Conservation (phyloP, 257 asterid species). For the Fraxinus quadrangulata region DNA sequence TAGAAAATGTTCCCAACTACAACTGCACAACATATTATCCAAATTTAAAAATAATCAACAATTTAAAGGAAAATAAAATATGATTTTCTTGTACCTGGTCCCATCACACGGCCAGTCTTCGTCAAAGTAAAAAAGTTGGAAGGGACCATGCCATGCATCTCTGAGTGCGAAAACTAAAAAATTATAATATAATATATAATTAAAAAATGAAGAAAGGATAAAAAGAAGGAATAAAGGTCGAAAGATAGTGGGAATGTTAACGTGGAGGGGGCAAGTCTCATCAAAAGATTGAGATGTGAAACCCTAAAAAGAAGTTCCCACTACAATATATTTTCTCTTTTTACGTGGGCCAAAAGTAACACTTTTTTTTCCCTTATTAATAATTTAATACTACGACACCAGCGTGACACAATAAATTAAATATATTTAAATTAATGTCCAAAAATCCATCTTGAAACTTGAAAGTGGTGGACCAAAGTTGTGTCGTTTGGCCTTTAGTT, state of each 20-base stretch:
- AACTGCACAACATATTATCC: neutral
- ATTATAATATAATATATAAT: neutral
- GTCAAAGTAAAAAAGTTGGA: conserved; percentile 16
- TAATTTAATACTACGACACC: conserved; percentile 23
- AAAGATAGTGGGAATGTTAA: conserved; percentile 10
- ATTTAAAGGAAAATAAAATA: neutral
- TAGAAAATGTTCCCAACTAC: conserved; percentile 24
- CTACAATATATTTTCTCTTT: conserved; percentile 33
- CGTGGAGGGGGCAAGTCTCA: conserved; percentile 48
- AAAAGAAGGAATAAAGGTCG: conserved; percentile 19
- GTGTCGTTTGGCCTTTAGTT: neutral
- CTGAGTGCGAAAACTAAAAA: conserved; percentile 10
- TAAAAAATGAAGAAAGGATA: conserved; percentile 20
- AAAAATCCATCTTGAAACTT: neutral
- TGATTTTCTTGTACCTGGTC: conserved; percentile 21
- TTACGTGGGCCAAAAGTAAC: conserved; percentile 58
- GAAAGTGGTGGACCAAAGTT: neutral
- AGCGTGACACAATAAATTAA: conserved; percentile 18
- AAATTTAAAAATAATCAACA: neutral
- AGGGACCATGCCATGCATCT: conserved; percentile 21
- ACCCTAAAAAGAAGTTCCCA: conserved; percentile 86
- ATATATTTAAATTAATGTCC: conserved; percentile 9
- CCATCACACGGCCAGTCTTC: conserved; percentile 25
- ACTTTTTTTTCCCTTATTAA: conserved; percentile 16
- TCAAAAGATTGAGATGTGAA: conserved; percentile 46